phyloP scores from a whole-genome alignment of 331 rosid species.

The Quercus lobata region DNA sequence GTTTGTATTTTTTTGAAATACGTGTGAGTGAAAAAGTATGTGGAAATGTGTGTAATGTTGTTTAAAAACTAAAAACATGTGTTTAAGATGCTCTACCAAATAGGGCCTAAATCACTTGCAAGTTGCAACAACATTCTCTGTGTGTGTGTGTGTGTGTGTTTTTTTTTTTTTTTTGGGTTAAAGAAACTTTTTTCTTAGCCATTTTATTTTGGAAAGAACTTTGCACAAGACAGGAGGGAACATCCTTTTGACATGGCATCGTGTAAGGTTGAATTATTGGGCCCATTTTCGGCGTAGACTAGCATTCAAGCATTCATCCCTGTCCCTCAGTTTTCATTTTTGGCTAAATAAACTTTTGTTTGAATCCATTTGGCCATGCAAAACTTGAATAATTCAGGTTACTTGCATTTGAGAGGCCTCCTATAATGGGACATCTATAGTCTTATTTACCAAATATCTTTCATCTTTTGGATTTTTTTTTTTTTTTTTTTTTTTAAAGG shows the following conservation, averaged over 20 bases:
- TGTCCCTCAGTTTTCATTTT: background rate
- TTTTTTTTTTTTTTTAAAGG: too few relatives aligned
- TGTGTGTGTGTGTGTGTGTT: background rate
- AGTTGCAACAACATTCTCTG: constrained; percentile 5
- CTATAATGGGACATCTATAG: background rate
- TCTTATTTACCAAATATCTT: background rate
- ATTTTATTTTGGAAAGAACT: background rate
- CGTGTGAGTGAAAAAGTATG: too few relatives aligned
- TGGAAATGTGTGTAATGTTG: too few relatives aligned
- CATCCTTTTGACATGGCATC: background rate
- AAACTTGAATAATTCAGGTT: background rate
- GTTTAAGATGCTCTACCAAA: too few relatives aligned
- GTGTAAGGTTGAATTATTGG: too few relatives aligned
- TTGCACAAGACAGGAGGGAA: background rate
- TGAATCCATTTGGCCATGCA: too few relatives aligned
- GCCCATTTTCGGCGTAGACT: too few relatives aligned
- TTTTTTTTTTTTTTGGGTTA: too few relatives aligned
- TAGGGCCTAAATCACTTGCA: constrained; percentile 19
- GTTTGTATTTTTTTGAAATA: too few relatives aligned
- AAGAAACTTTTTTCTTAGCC: background rate
- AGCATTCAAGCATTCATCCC: background rate
- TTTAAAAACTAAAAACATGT: too few relatives aligned
- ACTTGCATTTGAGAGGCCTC: constrained; percentile 11
- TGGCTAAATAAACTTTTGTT: too few relatives aligned
- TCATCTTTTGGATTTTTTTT: too few relatives aligned